Conservation (phyloP, 306 rosid species). For the Heteromeles arbutifolia region DNA sequence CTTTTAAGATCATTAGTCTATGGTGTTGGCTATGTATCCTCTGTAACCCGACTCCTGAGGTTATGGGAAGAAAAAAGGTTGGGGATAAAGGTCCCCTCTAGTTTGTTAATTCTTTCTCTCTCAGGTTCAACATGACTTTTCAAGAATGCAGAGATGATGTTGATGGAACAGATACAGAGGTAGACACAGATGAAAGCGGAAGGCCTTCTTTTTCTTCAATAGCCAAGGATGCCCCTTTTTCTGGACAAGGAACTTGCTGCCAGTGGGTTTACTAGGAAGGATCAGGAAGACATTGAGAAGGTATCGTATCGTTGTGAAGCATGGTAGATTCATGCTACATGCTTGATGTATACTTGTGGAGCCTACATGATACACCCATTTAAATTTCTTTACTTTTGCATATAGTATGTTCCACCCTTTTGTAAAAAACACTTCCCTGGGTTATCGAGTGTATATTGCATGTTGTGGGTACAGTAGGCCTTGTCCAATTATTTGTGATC, state of each 20-base stretch:
- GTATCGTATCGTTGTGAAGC: constrained; percentile 26
- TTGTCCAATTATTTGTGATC: neutral
- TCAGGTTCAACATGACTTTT: constrained; percentile 70
- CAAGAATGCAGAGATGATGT: constrained; percentile 36
- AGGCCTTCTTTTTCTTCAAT: neutral
- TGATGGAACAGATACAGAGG: neutral
- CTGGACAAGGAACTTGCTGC: neutral
- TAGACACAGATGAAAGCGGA: constrained; percentile 12
- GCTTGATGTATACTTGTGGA: neutral
- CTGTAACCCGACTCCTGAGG: neutral
- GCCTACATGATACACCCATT: too few relatives aligned
- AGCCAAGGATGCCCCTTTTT: neutral
- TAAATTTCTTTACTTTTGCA: too few relatives aligned
- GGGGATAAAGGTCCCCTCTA: neutral
- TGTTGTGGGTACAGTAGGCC: neutral
- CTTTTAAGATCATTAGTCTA: neutral
- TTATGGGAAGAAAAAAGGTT: too few relatives aligned
- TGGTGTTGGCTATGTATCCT: neutral
- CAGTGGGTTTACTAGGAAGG: constrained; percentile 9
- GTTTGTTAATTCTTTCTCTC: constrained; percentile 14
- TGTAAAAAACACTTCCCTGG: neutral
- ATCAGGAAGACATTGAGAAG: constrained; percentile 68
- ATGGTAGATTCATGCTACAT: neutral
- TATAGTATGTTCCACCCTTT: neutral
- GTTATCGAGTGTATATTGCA: neutral